phyloP scores from a whole-genome alignment of 2,329 filamentous ascomycete genomes.

The Scortechinia acanthostroma region DNA sequence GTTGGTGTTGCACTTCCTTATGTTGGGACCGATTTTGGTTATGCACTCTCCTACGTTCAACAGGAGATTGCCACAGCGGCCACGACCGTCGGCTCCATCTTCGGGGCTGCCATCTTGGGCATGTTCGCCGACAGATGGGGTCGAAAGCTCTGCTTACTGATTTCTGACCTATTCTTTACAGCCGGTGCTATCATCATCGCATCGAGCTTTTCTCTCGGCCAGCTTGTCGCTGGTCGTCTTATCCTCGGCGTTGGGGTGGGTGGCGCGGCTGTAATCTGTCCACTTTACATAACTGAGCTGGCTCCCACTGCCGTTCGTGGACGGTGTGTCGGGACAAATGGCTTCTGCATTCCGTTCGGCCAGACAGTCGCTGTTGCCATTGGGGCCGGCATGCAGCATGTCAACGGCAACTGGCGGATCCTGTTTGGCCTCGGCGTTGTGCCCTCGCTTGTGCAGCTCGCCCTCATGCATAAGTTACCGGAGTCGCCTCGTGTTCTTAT shows the following conservation, averaged over 20 bases:
- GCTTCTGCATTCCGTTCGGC: not conserved
- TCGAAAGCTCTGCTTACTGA: too few relatives aligned
- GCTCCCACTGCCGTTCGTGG: slow-evolving; percentile 51
- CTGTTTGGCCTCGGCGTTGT: slow-evolving; percentile 38
- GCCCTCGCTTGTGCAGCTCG: slow-evolving; percentile 32
- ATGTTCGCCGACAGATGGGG: too few relatives aligned
- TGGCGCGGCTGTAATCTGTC: slow-evolving; percentile 53
- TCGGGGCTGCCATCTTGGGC: too few relatives aligned
- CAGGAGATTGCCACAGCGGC: too few relatives aligned
- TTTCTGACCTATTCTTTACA: too few relatives aligned
- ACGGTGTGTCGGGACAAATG: not conserved
- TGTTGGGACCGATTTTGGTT: too few relatives aligned
- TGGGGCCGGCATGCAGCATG: not conserved
- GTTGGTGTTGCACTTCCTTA: too few relatives aligned
- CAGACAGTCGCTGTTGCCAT: not conserved
- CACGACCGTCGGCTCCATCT: too few relatives aligned
- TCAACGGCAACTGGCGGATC: not conserved
- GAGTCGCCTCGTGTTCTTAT: slow-evolving; percentile 38
- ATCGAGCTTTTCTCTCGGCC: too few relatives aligned
- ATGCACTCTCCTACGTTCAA: too few relatives aligned
- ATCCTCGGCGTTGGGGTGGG: slow-evolving; percentile 59
- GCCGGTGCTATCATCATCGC: too few relatives aligned
- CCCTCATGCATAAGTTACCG: slow-evolving; percentile 33
- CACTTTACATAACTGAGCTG: slow-evolving; percentile 54
- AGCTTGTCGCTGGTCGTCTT: slow-evolving; percentile 54